Evolutionary conservation across 1,284 basidiomycete genomes (phyloP).

Genomic region (Serendipita sp.): DNA sequence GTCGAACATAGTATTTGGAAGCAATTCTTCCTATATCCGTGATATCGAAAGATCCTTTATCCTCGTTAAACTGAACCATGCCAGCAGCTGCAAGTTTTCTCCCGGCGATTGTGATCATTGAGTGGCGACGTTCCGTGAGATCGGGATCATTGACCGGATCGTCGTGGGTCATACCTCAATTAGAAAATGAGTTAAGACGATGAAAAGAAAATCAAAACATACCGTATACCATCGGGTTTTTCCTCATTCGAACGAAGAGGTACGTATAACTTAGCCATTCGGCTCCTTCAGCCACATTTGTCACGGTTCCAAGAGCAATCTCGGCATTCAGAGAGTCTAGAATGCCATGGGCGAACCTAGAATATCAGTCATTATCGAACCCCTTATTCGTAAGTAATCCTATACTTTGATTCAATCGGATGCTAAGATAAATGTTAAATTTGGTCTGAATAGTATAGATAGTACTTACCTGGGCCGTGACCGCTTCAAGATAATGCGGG

Average conservation of each 20-base stretch:
- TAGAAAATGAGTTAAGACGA: not conserved
- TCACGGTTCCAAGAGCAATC: constrained; percentile 87
- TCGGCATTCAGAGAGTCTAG: constrained; percentile 93
- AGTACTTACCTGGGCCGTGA: constrained; percentile 63
- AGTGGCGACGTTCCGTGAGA: constrained; percentile 59
- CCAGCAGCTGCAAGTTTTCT: constrained; percentile 54
- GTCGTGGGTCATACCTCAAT: constrained; percentile 62
- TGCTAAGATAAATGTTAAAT: constrained; percentile 33
- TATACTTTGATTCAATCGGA: constrained; percentile 91
- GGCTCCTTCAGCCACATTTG: constrained; percentile 75
- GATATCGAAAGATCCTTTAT: constrained; percentile 50
- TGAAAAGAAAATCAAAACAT: constrained; percentile 15
- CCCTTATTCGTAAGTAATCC: not conserved
- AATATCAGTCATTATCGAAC: not conserved
- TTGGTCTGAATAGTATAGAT: constrained; percentile 8
- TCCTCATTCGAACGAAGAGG: constrained; percentile 88
- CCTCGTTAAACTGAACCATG: constrained; percentile 73
- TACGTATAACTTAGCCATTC: constrained; percentile 98
- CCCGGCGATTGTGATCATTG: constrained; percentile 62
- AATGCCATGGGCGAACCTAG: constrained; percentile 74
- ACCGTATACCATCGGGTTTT: constrained; percentile 88
- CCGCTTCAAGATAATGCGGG: constrained; percentile 78
- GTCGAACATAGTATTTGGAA: constrained; percentile 88
- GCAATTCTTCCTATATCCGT: constrained; percentile 90
- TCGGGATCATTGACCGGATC: constrained; percentile 64